Evolutionary conservation across 1,139 yeast genomes (phyloP), one percentile per base, ranked within the genome.

Genomic region (Geotrichum reessii): DNA sequence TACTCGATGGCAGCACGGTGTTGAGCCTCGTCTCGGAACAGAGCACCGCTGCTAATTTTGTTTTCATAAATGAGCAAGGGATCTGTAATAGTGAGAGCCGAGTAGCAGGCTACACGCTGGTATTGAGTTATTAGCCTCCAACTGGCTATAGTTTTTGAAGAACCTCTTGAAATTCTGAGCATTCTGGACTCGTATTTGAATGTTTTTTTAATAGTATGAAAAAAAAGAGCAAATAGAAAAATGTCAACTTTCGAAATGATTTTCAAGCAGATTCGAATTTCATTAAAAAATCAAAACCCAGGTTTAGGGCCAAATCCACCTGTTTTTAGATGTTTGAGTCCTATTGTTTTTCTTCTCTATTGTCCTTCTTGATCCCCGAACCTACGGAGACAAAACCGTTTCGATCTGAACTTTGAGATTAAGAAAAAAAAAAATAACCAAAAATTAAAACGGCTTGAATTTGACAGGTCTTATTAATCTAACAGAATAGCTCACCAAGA

Each of bases 61-160:
- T 78, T 78, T 62, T 81, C 83, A 65, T 86, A 86, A 1, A 85
- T 67, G 2, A 78, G 63, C 53, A 78, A 78, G 0, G 93, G 92
- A 67, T 86, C 92, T 0, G 91, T 85, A 17, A 86, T 75, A 1
- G 83, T 67, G 24, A 83, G 55, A 21, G 55, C 52, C 33, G 60
- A 54, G 25, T 56, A 52, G 22, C 27, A 33, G 9, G 44, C 44
- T 17, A 37, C 21, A 8, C 44, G 44, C 44, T 37, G 44, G 33
- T 49, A 27, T 9, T 47, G 50, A 21, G 46, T 47, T 7, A 21
- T 9, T 2, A 50, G 31, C 22, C 24, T n/a, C 6, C 22, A 22
- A 3, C 37, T 28, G 22, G 21, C 17, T n/a, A 33, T 24, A 1
- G 17, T 33, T 37, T 44, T 17, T 5, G 42, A 19, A 22, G 53